Conservation (phyloP, 768 basidiomycete species). For the Agaricus subrufescens region DNA sequence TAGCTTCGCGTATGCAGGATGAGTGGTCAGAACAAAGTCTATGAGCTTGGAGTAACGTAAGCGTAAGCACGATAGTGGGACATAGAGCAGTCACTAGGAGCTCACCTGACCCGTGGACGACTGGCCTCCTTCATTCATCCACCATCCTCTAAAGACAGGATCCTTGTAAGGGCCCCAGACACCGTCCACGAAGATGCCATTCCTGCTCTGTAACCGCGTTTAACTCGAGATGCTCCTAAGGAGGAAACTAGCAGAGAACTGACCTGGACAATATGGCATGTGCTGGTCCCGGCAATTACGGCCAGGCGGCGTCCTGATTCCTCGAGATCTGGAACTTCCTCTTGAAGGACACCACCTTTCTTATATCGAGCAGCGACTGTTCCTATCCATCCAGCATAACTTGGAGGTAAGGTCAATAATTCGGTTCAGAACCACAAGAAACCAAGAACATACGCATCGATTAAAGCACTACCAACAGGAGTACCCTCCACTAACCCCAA, state of each 20-base stretch:
- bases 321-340: constrained; percentile 53
- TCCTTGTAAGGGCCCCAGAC: constrained; percentile 95
- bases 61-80: neutral
- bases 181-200: constrained; percentile 84
- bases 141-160: constrained; percentile 89
- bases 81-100: neutral
- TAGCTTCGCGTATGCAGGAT: constrained; percentile 76
- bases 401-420: neutral
- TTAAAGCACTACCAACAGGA: constrained; percentile 89
- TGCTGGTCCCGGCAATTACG: constrained; percentile 93
- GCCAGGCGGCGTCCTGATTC: constrained; percentile 83
- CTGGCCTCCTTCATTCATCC: constrained; percentile 99
- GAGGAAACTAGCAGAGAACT: neutral
- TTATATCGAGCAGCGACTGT: constrained; percentile 79
- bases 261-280: constrained; percentile 92
- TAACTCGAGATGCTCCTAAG: neutral
- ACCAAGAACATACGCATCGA: constrained; percentile 71
- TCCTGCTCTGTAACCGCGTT: constrained; percentile 48
- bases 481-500: constrained; percentile 84
- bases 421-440: neutral
- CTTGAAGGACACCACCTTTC: constrained; percentile 47
- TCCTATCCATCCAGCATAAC: constrained; percentile 96
- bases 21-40: constrained; percentile 91
- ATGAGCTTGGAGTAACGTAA: constrained; percentile 54
- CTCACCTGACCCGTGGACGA: constrained; percentile 92